Conservation (phyloP, 2,329 filamentous ascomycete species). For the Cercospora sesami region DNA sequence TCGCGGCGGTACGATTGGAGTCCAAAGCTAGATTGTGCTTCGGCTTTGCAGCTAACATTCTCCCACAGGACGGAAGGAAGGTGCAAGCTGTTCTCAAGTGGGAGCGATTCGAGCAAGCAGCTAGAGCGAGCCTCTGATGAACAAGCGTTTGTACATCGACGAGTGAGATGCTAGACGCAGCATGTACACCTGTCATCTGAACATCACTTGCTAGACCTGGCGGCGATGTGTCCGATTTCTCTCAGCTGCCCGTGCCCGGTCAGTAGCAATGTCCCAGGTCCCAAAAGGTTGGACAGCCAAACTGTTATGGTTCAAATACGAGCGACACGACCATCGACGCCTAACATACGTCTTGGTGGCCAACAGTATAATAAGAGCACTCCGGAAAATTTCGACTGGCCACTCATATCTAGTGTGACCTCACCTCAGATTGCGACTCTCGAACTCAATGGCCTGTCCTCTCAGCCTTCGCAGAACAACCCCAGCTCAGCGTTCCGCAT, state of each 20-base stretch:
- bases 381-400: neutral
- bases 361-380: neutral
- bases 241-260: neutral
- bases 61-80: slow-evolving; percentile 26
- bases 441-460: neutral
- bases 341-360: neutral
- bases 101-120: slow-evolving; percentile 31
- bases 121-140: neutral
- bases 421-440: neutral
- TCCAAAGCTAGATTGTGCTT: neutral
- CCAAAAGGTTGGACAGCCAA: neutral
- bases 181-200: neutral
- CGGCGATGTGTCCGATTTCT: neutral
- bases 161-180: neutral
- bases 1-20: slow-evolving; percentile 26
- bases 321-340: neutral
- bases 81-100: slow-evolving; percentile 31
- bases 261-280: neutral
- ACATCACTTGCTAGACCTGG: neutral
- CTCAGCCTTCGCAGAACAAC: neutral
- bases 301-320: neutral
- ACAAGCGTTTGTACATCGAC: neutral
- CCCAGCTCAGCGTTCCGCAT: neutral
- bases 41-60: neutral
- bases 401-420: neutral